phyloP scores from a whole-genome alignment of 1,139 yeast species.

The Hemisphaericaspora subhashii region DNA sequence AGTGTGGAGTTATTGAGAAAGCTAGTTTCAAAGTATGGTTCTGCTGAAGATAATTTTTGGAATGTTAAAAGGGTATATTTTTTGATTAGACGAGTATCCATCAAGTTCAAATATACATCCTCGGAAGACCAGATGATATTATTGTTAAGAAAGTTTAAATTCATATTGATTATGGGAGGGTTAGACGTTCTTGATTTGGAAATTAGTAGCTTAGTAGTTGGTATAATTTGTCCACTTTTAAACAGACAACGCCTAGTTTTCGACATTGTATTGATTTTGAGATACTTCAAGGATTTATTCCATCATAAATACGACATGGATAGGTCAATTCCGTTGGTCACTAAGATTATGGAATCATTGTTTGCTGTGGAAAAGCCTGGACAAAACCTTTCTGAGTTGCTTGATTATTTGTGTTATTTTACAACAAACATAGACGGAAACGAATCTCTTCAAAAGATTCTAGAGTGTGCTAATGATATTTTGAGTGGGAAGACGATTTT shows the following conservation, averaged over 20 bases:
- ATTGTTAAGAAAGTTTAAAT: constrained; percentile 39
- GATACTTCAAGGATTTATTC: constrained; percentile 5
- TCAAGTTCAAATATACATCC: constrained; percentile 22
- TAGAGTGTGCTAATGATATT: constrained; percentile 15
- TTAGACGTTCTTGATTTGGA: constrained; percentile 13
- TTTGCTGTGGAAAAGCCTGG: constrained; percentile 8
- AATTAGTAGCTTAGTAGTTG: constrained; percentile 23
- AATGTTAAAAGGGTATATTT: constrained; percentile 32
- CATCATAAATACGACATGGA: constrained; percentile 9
- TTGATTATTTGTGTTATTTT: constrained; percentile 13
- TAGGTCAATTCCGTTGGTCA: constrained; percentile 13
- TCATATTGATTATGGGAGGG: constrained; percentile 33
- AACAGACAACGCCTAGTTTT: background rate
- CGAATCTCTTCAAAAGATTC: constrained; percentile 13
- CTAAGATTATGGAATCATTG: constrained; percentile 15
- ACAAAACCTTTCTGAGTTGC: background rate
- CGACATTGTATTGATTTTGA: constrained; percentile 8
- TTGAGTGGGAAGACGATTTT: constrained; percentile 9
- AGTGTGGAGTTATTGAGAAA: constrained; percentile 23
- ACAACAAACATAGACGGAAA: constrained; percentile 7
- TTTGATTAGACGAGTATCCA: constrained; percentile 33
- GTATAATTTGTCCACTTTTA: constrained; percentile 23
- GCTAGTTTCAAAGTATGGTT: constrained; percentile 21
- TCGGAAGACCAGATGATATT: constrained; percentile 23
- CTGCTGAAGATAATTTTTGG: constrained; percentile 34